These are phyloP conservation scores for Talaromyces nanjingensis DNA, from an alignment of 495 filamentous ascomycete genomes.

Conservation along the genomic window DNA sequence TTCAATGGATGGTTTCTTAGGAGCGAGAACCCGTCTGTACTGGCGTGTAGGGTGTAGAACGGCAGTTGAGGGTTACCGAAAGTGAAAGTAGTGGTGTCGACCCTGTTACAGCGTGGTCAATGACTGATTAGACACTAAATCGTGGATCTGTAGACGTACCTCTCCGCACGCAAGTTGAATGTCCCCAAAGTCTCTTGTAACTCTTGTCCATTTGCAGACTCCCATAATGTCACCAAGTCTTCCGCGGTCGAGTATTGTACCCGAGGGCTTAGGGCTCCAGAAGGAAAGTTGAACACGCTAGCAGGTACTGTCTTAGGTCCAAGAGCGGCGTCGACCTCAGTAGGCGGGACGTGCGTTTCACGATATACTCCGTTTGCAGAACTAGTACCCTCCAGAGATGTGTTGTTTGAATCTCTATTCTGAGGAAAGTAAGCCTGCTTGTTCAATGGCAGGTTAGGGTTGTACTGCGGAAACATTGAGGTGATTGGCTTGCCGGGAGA, in stretches of 20 bases:
- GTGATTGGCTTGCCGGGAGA: slow-evolving; percentile 43
- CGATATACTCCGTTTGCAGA: background rate
- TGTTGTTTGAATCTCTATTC: slow-evolving; percentile 28
- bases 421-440: slow-evolving; percentile 65
- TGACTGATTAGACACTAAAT: background rate
- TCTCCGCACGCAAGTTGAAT: slow-evolving; percentile 40
- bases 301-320: slow-evolving; percentile 41
- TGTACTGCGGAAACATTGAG: slow-evolving; percentile 78
- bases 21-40: slow-evolving; percentile 33
- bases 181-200: slow-evolving; percentile 25
- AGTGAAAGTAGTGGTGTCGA: slow-evolving; percentile 28
- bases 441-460: slow-evolving; percentile 59
- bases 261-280: slow-evolving; percentile 26
- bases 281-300: slow-evolving; percentile 39
- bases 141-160: slow-evolving; percentile 21
- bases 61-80: slow-evolving; percentile 33
- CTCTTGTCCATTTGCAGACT: slow-evolving; percentile 48
- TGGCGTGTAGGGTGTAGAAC: slow-evolving; percentile 40
- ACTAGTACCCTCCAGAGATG: slow-evolving; percentile 18
- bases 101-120: slow-evolving; percentile 20
- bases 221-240: slow-evolving; percentile 45
- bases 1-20: slow-evolving; percentile 32
- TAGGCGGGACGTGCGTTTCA: background rate
- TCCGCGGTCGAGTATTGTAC: slow-evolving; percentile 32
- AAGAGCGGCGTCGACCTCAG: slow-evolving; percentile 33